A percentile compares a stretch with the other conserved stretches of the same genome.
These are phyloP conservation scores for Lophium mytilinum DNA, from an alignment of 495 filamentous ascomycete species.

Conservation along the genomic window DNA sequence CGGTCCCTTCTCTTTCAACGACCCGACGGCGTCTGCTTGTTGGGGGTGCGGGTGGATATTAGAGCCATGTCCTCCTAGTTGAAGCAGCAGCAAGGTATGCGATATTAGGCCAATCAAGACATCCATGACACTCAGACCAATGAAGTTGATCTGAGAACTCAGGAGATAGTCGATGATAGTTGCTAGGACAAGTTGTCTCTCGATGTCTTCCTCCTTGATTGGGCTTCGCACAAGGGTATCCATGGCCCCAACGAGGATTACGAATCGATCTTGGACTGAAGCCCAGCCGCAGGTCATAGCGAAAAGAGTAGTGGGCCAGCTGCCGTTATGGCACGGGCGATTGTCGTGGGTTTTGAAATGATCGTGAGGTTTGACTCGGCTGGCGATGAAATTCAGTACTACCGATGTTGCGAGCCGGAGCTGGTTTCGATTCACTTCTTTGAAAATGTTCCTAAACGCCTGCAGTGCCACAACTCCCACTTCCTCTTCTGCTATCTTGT, in stretches of 20 bases:
- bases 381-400: slow-evolving; percentile 62
- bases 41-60: slow-evolving; percentile 29
- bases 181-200: slow-evolving; percentile 61
- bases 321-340: slow-evolving; percentile 37
- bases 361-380: slow-evolving; percentile 46
- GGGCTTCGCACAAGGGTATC: slow-evolving; percentile 59
- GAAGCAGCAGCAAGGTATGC: slow-evolving; percentile 66
- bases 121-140: slow-evolving; percentile 90
- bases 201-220: slow-evolving; percentile 56
- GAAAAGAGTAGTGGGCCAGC: slow-evolving; percentile 74
- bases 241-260: slow-evolving; percentile 72
- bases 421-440: slow-evolving; percentile 65
- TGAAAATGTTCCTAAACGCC: slow-evolving; percentile 71
- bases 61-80: slow-evolving; percentile 48
- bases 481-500: slow-evolving; percentile 77
- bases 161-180: slow-evolving; percentile 72
- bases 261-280: slow-evolving; percentile 83
- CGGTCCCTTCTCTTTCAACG: not conserved
- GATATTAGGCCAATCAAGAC: slow-evolving; percentile 72
- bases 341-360: slow-evolving; percentile 25
- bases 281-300: slow-evolving; percentile 72
- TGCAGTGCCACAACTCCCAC: slow-evolving; percentile 76
- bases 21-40: slow-evolving; percentile 21
- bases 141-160: slow-evolving; percentile 80
- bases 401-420: slow-evolving; percentile 63